Conservation (phyloP, 495 filamentous ascomycete species). For the Tuber calosporum region DNA sequence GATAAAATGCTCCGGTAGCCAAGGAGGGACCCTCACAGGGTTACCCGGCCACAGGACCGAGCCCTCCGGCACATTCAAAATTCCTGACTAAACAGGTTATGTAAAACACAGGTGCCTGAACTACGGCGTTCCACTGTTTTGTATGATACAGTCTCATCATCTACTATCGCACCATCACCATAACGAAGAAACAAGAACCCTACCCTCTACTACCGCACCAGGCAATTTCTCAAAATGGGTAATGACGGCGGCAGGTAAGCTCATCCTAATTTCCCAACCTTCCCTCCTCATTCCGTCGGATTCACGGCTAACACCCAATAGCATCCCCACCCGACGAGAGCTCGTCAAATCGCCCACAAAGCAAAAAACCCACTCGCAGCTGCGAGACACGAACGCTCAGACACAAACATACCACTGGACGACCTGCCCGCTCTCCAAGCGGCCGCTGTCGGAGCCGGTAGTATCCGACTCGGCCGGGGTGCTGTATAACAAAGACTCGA, state of each 20-base stretch:
- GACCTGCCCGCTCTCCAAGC: conserved; percentile 75
- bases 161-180: neutral
- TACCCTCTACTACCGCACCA: neutral
- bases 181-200: neutral
- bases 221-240: conserved; percentile 56
- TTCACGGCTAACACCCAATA: conserved; percentile 37
- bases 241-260: conserved; percentile 79
- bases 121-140: neutral
- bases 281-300: neutral
- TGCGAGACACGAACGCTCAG: conserved; percentile 81
- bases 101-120: no score
- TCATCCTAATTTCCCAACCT: conserved; percentile 8
- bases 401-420: conserved; percentile 78
- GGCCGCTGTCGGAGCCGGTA: conserved; percentile 60
- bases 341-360: conserved; percentile 85
- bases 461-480: conserved; percentile 80
- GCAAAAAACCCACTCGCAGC: conserved; percentile 70
- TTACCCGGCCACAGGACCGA: neutral
- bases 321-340: conserved; percentile 89
- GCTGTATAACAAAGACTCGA: conserved; percentile 90
- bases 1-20: neutral
- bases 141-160: neutral
- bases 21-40: neutral
- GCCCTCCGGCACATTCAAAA: neutral
- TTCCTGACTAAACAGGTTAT: neutral